Base-by-base conservation (phyloP, 805 yeast species). In the Lipomyces starkeyi region DNA sequence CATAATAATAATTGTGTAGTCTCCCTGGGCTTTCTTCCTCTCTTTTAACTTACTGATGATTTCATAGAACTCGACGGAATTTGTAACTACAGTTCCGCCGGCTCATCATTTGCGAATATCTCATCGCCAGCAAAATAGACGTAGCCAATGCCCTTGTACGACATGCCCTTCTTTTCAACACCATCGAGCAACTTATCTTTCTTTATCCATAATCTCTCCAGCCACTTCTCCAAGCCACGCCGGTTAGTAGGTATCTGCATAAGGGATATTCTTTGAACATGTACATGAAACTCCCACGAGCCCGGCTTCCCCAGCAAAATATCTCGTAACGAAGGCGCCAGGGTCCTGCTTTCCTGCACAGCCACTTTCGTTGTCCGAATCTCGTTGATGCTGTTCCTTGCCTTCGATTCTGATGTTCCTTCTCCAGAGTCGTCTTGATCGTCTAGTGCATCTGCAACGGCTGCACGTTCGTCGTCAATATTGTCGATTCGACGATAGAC, bases 101-200 rank as follows among this genome's bases (percentile, higher is more conserved):
- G 34, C 25, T 57, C 56, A 40, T n/a, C 67, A 34, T 22, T 14
- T 49, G 25, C 53, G 62, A 25, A 64, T 9, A 60, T n/a, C 22
- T 61, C 59, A 29, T 65, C 67, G 40, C 49, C 59, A 34, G 64
- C 58, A 93, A 52, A 89, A 49, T 70, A 68, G 13, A 70, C 73
- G 29, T 49, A 61, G 14, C 73, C 73, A 5, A 70, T 43, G 11
- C 67, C 70, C 34, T 35, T 43, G 34, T 25, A 71, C 70, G 85
- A 86, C 59, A 82, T 79, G 34, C 87, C 80, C 70, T 85, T 89
- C 8, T 75, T 62, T 0, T 90, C 88, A 11, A 90, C 77, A 63
- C 87, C 78, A 14, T 80, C 73, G 20, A 86, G 74, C 22, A 85
- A 72, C 69, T 82, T 83, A 20, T 83, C 81, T 65, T 81, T 84